Conservation (phyloP, 2,329 filamentous ascomycete genomes). For the Paecilomyces variotii region DNA sequence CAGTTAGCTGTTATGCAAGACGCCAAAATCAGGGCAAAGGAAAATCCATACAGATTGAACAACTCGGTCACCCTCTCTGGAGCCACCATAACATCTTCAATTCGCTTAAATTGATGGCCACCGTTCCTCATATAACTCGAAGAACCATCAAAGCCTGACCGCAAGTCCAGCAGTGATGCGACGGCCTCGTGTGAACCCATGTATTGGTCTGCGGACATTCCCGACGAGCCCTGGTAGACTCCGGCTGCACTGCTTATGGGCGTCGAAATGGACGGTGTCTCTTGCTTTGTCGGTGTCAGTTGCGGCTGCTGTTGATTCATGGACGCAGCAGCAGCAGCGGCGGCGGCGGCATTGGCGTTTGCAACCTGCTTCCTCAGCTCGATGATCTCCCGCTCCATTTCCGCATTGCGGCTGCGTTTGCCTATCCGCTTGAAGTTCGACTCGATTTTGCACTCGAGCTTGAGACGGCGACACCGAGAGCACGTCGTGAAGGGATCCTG, state of each 20-base stretch:
- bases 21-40: neutral
- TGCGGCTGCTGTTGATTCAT: slow-evolving; percentile 14
- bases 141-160: slow-evolving; percentile 37
- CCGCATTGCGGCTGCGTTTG: slow-evolving; percentile 58
- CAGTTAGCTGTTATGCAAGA: slow-evolving; percentile 9
- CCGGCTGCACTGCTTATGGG: slow-evolving; percentile 24
- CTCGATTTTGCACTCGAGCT: slow-evolving; percentile 58
- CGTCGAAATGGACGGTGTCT: slow-evolving; percentile 17
- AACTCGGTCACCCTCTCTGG: slow-evolving; percentile 37
- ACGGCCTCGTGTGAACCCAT: slow-evolving; percentile 44
- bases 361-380: slow-evolving; percentile 43
- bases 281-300: slow-evolving; percentile 19
- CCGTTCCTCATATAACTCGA: slow-evolving; percentile 41
- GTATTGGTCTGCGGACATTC: slow-evolving; percentile 33
- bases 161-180: slow-evolving; percentile 42
- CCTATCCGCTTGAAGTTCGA: slow-evolving; percentile 61
- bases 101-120: slow-evolving; percentile 40
- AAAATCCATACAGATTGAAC: slow-evolving; percentile 35
- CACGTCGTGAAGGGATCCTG: slow-evolving; percentile 57
- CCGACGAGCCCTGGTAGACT: slow-evolving; percentile 27
- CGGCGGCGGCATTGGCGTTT: slow-evolving; percentile 16
- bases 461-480: slow-evolving; percentile 54
- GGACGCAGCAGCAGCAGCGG: slow-evolving; percentile 11
- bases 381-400: slow-evolving; percentile 53
- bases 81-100: slow-evolving; percentile 44